Percentiles rank a stretch among this genome's conserved stretches.
Evolutionary conservation across 306 rosid genomes (phyloP).

Genomic region (Sechiopsis laciniata): DNA sequence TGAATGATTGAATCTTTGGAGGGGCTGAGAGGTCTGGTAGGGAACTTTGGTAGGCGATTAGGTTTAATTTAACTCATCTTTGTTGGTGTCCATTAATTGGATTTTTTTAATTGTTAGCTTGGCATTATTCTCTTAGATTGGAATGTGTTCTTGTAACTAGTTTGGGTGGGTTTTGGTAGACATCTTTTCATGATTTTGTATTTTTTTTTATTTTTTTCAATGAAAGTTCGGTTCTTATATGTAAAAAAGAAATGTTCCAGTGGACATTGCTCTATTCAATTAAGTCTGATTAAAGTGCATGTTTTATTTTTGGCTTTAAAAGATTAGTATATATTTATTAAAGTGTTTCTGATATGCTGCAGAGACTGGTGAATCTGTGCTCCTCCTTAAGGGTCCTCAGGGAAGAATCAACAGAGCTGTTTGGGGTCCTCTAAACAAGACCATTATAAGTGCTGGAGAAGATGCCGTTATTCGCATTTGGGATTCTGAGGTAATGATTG

Average conservation of each 20-base stretch:
- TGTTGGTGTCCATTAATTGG: background rate
- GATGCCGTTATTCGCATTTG: constrained; percentile 74
- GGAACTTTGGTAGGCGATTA: too few species aligned
- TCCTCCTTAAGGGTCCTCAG: constrained; percentile 68
- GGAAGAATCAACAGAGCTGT: constrained; percentile 91
- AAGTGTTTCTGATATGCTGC: constrained; percentile 18
- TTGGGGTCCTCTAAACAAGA: constrained; percentile 82
- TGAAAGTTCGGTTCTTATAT: background rate
- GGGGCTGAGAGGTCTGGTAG: background rate
- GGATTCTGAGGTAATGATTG: constrained; percentile 69
- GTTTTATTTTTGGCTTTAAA: background rate
- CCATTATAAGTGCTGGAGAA: constrained; percentile 88
- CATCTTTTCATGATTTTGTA: background rate
- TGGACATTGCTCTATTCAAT: background rate
- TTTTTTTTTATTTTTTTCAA: background rate
- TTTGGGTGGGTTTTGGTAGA: background rate
- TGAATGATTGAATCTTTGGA: background rate
- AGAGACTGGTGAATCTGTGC: constrained; percentile 74
- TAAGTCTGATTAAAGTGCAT: background rate
- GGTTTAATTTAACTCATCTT: background rate
- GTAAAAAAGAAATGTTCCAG: background rate
- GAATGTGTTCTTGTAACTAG: background rate
- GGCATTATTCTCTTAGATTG: background rate
- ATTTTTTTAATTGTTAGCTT: background rate
- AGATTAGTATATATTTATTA: background rate